A percentile compares a stretch with the other conserved stretches of the same genome.
These are phyloP conservation scores for Sporothrix mexicana DNA, from an alignment of 2,329 filamentous ascomycete species.

Conservation along the genomic window DNA sequence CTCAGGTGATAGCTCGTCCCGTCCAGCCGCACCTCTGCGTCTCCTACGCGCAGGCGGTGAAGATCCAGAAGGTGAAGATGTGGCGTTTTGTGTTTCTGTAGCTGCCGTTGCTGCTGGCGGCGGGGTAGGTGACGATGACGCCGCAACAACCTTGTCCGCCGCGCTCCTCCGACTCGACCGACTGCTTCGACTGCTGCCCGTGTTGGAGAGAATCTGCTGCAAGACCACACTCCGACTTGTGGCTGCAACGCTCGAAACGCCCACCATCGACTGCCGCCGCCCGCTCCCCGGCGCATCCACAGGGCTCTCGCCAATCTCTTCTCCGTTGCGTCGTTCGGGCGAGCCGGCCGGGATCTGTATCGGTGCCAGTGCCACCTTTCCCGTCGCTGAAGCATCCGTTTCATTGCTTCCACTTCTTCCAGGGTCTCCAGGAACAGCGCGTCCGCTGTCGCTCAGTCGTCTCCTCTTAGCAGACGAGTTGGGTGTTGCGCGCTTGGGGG, in stretches of 20 bases:
- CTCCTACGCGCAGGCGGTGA: slow-evolving; percentile 36
- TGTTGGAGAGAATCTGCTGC: slow-evolving; percentile 47
- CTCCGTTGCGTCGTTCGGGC: slow-evolving; percentile 38
- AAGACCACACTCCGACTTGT: slow-evolving; percentile 47
- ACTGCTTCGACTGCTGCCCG: slow-evolving; percentile 40
- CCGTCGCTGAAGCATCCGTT: neutral
- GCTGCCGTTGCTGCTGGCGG: neutral
- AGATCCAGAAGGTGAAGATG: slow-evolving; percentile 20
- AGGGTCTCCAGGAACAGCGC: neutral
- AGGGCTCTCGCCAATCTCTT: slow-evolving; percentile 62
- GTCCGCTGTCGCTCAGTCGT: slow-evolving; percentile 43
- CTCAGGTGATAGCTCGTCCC: slow-evolving; percentile 47
- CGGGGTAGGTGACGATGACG: slow-evolving; percentile 17
- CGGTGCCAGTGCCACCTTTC: neutral
- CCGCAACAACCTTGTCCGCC: slow-evolving; percentile 35
- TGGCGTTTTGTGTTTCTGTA: neutral
- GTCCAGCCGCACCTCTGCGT: neutral
- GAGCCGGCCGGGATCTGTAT: neutral
- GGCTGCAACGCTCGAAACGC: slow-evolving; percentile 44
- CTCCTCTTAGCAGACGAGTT: slow-evolving; percentile 58
- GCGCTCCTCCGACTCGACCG: neutral
- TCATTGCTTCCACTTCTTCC: neutral
- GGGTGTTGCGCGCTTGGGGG: slow-evolving; percentile 46
- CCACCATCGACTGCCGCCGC: slow-evolving; percentile 49
- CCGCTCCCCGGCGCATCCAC: slow-evolving; percentile 62